These are phyloP conservation scores for Metschnikowia baotianmanensis DNA, from an alignment of 805 yeast genomes.

Conservation along the genomic window DNA sequence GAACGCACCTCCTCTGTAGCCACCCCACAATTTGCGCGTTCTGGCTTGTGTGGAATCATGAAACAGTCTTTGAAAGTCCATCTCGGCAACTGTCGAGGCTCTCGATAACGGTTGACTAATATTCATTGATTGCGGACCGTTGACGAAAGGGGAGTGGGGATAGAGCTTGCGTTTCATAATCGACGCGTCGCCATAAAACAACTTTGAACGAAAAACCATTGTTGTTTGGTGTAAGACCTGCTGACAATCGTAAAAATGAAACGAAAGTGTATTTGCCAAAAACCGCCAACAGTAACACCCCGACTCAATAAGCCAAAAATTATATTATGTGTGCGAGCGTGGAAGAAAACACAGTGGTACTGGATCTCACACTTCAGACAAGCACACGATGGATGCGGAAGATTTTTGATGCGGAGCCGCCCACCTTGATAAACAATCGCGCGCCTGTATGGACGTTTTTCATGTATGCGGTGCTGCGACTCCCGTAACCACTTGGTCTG, in stretches of 20 bases:
- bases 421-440: constrained; percentile 1
- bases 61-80: constrained; percentile 21
- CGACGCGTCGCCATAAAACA: constrained; percentile 18
- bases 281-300: neutral
- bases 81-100: constrained; percentile 37
- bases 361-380: neutral
- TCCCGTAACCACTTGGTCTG: constrained; percentile 1
- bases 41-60: constrained; percentile 14
- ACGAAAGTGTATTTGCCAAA: neutral
- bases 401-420: constrained; percentile 6
- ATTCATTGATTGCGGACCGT: constrained; percentile 39
- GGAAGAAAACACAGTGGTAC: neutral
- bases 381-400: constrained; percentile 11
- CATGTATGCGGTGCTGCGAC: constrained; percentile 4
- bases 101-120: constrained; percentile 43
- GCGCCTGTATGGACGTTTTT: constrained; percentile 4
- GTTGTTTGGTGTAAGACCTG: neutral
- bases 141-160: constrained; percentile 25
- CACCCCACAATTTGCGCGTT: constrained; percentile 24
- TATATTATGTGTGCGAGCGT: neutral
- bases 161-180: constrained; percentile 12
- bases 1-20: constrained; percentile 34
- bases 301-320: no score
- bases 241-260: neutral
- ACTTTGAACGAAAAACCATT: constrained; percentile 19